phyloP scores from a whole-genome alignment of 73 alveolate species.

The Paramecium sonneborni region DNA sequence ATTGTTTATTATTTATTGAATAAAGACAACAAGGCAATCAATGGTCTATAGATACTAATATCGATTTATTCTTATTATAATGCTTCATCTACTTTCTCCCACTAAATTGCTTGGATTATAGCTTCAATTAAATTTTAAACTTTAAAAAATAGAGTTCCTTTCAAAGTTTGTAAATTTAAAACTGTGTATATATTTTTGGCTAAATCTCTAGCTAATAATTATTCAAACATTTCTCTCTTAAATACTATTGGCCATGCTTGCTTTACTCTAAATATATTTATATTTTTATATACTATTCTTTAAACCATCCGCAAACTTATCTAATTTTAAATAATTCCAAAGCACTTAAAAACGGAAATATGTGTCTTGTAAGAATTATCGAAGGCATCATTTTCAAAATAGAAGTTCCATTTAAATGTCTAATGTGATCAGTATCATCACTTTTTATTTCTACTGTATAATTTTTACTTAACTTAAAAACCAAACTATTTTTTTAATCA shows the following conservation, averaged over 20 bases:
- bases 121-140: not conserved
- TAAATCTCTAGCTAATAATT: slow-evolving; percentile 1
- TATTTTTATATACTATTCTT: not conserved
- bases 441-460: slow-evolving; percentile 46
- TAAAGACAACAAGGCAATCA: not conserved
- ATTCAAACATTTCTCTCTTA: slow-evolving; percentile 51
- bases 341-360: slow-evolving; percentile 49
- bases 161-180: not conserved
- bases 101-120: not conserved
- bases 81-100: not conserved
- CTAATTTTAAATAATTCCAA: slow-evolving; percentile 30
- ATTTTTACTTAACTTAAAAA: not conserved
- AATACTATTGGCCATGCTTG: slow-evolving; percentile 37
- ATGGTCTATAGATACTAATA: not conserved
- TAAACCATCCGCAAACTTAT: slow-evolving; percentile 48
- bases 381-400: not conserved
- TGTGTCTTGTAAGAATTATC: not conserved
- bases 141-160: not conserved
- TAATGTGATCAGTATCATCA: not conserved
- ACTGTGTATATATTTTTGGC: not conserved
- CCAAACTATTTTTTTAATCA: not conserved
- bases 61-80: not conserved
- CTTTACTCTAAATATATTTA: not conserved
- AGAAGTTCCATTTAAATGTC: not conserved
- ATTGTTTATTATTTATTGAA: not conserved